Base-by-base conservation (phyloP, 1,284 basidiomycete genomes). In the Volvariella surrecta region DNA sequence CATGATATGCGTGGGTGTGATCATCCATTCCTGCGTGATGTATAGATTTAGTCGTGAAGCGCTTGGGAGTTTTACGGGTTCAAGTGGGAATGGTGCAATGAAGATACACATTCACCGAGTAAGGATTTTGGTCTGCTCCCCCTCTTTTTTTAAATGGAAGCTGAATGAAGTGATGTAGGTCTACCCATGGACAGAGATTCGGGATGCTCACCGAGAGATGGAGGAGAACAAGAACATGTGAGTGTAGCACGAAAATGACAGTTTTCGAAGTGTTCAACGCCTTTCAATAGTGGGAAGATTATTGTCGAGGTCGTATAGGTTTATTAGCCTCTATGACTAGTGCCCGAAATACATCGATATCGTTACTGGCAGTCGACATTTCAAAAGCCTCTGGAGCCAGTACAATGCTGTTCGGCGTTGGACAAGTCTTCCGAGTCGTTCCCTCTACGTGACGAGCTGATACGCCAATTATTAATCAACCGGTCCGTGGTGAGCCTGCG, bases 141-240 rank as follows among this genome's bases (percentile, higher is more conserved):
- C n/a, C 39, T 31, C 28, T 24, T 17, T 45, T 21, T 28, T 28
- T 6, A 6, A 6, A 28, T 11, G 6, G 11, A 11, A 28, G 6
- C 24, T 28, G 11, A 28, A 28, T 11, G 6, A 11, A 6, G 24
- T 11, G 6, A 11, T 24, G 13, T 48, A 87, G 79, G 79, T 89
- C 8, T 93, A 84, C 64, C 72, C 79, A 1, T 94, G 89, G 91
- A 74, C 75, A 16, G 71, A 90, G 47, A 90, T 96, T 45, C 78
- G 81, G 52, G 76, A 80, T 39, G 93, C 91, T 1, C 91, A 94
- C 52, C 72, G 76, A 48, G 85, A 89, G 63, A 94, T 97, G 88
- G 82, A 86, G 56, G 80, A 70, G 35, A 89, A 94, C 59, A 82
- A 79, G 58, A 96, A 78, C 53, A 75, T 68, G 81, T 72, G 48